A percentile compares a stretch with the other conserved stretches of the same genome.
These are phyloP conservation scores for Pezicula rhizophila DNA, from an alignment of 2,329 filamentous ascomycete genomes.

Conservation along the genomic window DNA sequence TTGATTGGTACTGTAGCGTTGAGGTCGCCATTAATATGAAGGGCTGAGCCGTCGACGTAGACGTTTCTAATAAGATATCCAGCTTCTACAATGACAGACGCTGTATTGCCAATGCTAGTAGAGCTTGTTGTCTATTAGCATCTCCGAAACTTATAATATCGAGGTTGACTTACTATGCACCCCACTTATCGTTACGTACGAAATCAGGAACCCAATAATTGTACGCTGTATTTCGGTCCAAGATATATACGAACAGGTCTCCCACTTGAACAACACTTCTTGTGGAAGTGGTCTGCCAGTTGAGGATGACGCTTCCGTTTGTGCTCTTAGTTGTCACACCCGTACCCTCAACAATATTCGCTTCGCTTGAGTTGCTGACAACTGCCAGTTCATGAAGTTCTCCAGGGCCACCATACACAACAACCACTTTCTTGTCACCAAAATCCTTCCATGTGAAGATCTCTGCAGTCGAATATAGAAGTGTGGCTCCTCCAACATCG, in stretches of 20 bases:
- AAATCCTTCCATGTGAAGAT: conserved; percentile 66
- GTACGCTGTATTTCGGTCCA: conserved; percentile 61
- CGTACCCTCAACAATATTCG: conserved; percentile 24
- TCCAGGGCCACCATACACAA: conserved; percentile 57
- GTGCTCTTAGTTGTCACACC: conserved; percentile 27
- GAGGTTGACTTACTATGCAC: conserved; percentile 21
- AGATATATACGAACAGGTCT: conserved; percentile 21
- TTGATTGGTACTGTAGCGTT: conserved; percentile 64
- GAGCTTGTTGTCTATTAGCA: conserved; percentile 14
- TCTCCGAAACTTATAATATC: background rate
- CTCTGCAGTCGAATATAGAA: conserved; percentile 66
- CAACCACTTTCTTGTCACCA: conserved; percentile 48
- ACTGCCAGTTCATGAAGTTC: conserved; percentile 60
- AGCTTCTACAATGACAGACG: conserved; percentile 54
- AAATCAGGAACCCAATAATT: conserved; percentile 62
- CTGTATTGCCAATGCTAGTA: conserved; percentile 26
- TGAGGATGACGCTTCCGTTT: conserved; percentile 40
- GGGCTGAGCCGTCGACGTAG: conserved; percentile 44
- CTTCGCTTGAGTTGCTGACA: conserved; percentile 24
- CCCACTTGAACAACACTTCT: conserved; percentile 45
- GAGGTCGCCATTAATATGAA: conserved; percentile 64
- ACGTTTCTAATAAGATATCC: conserved; percentile 60
- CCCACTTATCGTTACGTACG: conserved; percentile 31
- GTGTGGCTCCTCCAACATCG: conserved; percentile 47
- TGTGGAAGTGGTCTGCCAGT: conserved; percentile 50